Evolutionary conservation across 495 filamentous ascomycete genomes (phyloP), one percentile per base, ranked within the genome.

Genomic region (Neurospora sp.): DNA sequence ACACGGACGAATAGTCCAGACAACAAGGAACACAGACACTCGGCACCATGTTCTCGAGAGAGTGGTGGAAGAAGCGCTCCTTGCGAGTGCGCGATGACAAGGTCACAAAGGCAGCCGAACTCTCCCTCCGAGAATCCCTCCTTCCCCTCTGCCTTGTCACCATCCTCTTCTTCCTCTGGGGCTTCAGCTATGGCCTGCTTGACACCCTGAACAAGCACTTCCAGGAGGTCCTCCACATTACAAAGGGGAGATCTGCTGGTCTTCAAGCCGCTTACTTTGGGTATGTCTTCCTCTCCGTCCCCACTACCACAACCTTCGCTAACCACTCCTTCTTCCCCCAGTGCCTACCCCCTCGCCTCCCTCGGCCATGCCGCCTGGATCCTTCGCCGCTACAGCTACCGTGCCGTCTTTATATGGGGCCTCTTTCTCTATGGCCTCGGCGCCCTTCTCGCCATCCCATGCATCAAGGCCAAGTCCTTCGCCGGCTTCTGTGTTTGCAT

Each of bases 91-190:
- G 71, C 9, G 82, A 89, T 75, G 80, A 84, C 70, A 80, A 82
- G 77, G 85, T 81, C 22, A 90, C 89, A 5, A 83, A 81, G 4
- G 88, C 88, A 0, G 86, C 86, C 18, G 86, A 87, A 44, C 80
- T 91, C 40, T 91, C 89, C 11, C 77, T 91, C 27, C 81, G 88
- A 35, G 82, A 86, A 59, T 83, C 82, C 4, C 79, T 87, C 72
- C 83, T 80, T 69, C 86, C 86, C 68, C 82, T 85, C 72, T 78
- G 78, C 31, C 82, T 93, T 31, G 91, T 93, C 73, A 94, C 92
- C 20, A 85, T 93, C 59, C 83, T 97, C 2, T 96, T 96, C 80
- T 92, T 97, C 76, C 83, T 96, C 5, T 95, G 92, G 93, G 93
- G 94, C 0, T 94, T 97, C 76, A 90, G 91, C 0, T 95, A 96